phyloP scores from a whole-genome alignment of 2,329 filamentous ascomycete species.

The Aspergillus aculeatinus region DNA sequence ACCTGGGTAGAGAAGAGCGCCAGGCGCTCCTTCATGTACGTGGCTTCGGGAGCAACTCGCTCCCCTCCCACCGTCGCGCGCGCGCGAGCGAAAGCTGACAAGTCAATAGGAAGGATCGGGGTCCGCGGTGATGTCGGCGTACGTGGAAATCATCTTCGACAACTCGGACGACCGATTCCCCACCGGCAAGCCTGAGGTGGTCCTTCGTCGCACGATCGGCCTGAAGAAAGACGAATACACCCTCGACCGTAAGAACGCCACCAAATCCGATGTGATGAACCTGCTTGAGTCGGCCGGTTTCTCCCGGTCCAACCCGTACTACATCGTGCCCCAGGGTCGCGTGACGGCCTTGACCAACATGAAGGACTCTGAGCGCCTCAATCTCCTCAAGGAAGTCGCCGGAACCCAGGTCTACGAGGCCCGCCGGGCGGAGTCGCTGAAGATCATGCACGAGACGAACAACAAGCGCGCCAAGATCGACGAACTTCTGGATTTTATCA shows the following conservation, averaged over 20 bases:
- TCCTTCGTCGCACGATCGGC: conserved; percentile 89
- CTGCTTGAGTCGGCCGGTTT: conserved; percentile 94
- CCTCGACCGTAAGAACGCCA: conserved; percentile 93
- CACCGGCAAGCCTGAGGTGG: conserved; percentile 85
- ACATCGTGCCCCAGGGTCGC: conserved; percentile 96
- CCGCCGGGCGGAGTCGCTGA: conserved; percentile 83
- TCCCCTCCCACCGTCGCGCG: neutral
- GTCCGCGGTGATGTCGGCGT: conserved; percentile 98
- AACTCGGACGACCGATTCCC: conserved; percentile 95
- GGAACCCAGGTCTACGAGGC: conserved; percentile 97
- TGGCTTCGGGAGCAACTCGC: neutral
- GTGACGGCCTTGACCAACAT: conserved; percentile 97
- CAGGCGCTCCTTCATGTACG: conserved; percentile 83
- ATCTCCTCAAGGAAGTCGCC: conserved; percentile 93
- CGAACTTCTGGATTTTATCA: conserved; percentile 85
- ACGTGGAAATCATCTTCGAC: conserved; percentile 98
- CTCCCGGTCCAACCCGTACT: conserved; percentile 96
- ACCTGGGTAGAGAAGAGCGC: conserved; percentile 93
- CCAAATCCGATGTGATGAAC: conserved; percentile 91
- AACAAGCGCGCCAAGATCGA: conserved; percentile 95
- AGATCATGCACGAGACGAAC: conserved; percentile 96
- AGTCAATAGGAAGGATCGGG: conserved; percentile 76
- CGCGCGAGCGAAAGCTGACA: conserved; percentile 27
- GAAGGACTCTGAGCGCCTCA: conserved; percentile 90
- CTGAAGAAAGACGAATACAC: conserved; percentile 99